Conservation (phyloP, 441 rosid genomes). For the Aleurites moluccanus region DNA sequence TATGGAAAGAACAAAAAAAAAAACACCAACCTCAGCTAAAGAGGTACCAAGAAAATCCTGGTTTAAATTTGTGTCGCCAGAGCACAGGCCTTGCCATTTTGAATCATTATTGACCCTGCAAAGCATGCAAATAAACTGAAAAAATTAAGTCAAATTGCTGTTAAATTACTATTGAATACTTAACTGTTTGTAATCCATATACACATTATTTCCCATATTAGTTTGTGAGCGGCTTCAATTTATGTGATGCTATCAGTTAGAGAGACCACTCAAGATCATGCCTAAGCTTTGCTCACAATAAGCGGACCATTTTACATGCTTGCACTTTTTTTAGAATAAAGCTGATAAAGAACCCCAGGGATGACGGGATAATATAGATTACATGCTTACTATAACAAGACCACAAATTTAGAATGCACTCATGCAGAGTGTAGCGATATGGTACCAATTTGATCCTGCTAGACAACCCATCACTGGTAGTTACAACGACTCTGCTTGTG, state of each 20-base stretch:
- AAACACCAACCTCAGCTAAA: constrained; percentile 40
- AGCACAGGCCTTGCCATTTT: constrained; percentile 35
- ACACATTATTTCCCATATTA: not conserved
- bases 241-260: not conserved
- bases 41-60: constrained; percentile 24
- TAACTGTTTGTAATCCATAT: not conserved
- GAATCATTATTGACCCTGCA: constrained; percentile 42
- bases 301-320: not conserved
- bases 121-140: constrained; percentile 19
- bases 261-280: not conserved
- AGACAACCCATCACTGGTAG: not conserved
- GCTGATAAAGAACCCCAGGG: not conserved
- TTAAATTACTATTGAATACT: not conserved
- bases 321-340: not conserved
- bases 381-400: not conserved
- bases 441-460: not conserved
- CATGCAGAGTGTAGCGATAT: not conserved
- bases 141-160: not conserved
- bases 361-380: not conserved
- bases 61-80: constrained; percentile 33
- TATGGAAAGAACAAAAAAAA: constrained; percentile 6
- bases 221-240: not conserved
- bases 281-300: not conserved
- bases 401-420: not conserved
- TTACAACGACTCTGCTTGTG: not conserved